Base-by-base conservation (phyloP, 2,329 filamentous ascomycete genomes). In the Diaporthe ampelina region DNA sequence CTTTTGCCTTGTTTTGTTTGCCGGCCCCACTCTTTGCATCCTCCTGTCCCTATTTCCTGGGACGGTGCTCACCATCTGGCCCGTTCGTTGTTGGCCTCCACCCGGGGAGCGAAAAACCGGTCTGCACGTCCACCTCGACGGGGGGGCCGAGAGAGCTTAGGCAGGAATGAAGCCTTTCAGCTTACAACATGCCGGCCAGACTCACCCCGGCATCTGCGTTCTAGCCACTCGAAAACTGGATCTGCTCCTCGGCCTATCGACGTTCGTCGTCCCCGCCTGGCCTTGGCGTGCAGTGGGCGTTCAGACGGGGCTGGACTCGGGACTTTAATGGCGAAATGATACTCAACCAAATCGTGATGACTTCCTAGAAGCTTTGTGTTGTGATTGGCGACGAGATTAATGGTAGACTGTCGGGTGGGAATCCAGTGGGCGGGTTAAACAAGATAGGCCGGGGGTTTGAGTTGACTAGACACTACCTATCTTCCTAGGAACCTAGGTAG, bases 111-210 rank as follows among this genome's bases (percentile, higher is more conserved):
- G 24, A 40, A 37, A 67, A 67, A 9, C 61, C 43, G 45, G 19
- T n/a, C 63, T 37, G n/a, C n/a, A n/a, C 45, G 45, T 17, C 63
- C 63, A 67, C 45, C 45, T 67, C 21, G 45, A 52, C 63, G 63
- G 63, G 52, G 45, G 63, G 29, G 63, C 63, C 63, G 63, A 52
- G 19, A 67, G 63, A 67, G 45, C 63, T 67, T 67, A 13, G 32
- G 45, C 63, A 67, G 63, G 29, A 52, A 26, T 26, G 63, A 67
- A 67, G 63, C 63, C 29, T 52, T 52, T 67, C 63, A 67, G 63
- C 45, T n/a, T 67, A 45, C 29, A 40, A 40, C 21, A 29, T 67
- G 29, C 45, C 15, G 37, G 37, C 32, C 29, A n/a, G 63, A 21
- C 29, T 35, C 29, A 52, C 43, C 45, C 8, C 29, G 45, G 45